Conservation (phyloP, 2,329 filamentous ascomycete genomes). For the Botrytis galanthina region DNA sequence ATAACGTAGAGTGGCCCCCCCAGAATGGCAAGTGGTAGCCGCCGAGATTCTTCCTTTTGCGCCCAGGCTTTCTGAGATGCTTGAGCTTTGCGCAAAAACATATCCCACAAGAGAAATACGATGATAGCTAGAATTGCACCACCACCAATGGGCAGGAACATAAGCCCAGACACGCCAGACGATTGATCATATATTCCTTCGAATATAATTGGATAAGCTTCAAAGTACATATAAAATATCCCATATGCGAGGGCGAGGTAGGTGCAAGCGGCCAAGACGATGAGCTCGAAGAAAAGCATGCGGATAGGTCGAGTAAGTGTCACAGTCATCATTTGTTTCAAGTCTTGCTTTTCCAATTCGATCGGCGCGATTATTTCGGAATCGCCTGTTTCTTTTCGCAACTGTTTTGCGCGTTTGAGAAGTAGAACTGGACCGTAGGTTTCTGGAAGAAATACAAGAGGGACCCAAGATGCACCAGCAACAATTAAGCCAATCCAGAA, state of each 20-base stretch:
- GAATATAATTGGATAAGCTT: conserved; percentile 65
- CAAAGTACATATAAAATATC: conserved; percentile 63
- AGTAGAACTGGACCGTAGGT: conserved; percentile 60
- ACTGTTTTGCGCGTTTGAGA: conserved; percentile 54
- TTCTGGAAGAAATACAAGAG: conserved; percentile 63
- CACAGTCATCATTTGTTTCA: conserved; percentile 50
- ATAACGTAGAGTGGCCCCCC: conserved; percentile 46
- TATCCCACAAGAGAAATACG: conserved; percentile 52
- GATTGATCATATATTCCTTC: conserved; percentile 58
- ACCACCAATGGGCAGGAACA: conserved; percentile 54
- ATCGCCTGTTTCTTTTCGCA: conserved; percentile 58
- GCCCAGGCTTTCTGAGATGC: conserved; percentile 46
- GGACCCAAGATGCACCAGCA: conserved; percentile 58
- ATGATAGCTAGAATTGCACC: conserved; percentile 52
- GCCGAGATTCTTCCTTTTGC: conserved; percentile 52
- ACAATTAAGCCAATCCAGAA: conserved; percentile 62
- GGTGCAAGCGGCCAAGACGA: conserved; percentile 60
- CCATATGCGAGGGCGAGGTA: conserved; percentile 62
- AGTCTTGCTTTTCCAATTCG: conserved; percentile 59
- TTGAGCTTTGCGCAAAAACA: conserved; percentile 50
- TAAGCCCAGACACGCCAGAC: conserved; percentile 55
- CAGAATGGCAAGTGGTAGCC: conserved; percentile 48
- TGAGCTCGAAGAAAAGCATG: conserved; percentile 59
- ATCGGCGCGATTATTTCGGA: conserved; percentile 56
- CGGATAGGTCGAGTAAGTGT: conserved; percentile 59